These are phyloP conservation scores for Zancudomyces culisetae DNA, from an alignment of 371 early-diverging fungal genomes.

Conservation along the genomic window DNA sequence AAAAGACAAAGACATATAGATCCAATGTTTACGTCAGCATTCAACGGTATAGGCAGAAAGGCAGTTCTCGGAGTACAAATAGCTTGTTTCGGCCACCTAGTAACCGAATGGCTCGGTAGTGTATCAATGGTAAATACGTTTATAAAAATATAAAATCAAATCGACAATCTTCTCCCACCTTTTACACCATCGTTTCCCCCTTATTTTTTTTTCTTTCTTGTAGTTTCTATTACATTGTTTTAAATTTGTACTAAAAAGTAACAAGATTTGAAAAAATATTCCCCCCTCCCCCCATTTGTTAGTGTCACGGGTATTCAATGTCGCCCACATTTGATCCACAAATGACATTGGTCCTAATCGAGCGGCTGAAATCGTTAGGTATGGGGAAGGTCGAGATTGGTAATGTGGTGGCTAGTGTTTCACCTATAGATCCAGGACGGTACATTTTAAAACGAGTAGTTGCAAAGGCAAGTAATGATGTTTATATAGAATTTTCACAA, in stretches of 20 bases:
- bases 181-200: too few relatives aligned
- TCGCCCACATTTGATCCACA: constrained; percentile 33
- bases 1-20: too few relatives aligned
- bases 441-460: constrained; percentile 33
- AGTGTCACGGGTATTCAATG: constrained; percentile 34
- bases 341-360: constrained; percentile 31
- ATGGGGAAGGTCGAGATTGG: constrained; percentile 22
- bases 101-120: constrained; percentile 18
- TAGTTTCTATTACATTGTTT: too few relatives aligned
- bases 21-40: background rate
- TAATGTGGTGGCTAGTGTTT: constrained; percentile 33
- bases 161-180: too few relatives aligned
- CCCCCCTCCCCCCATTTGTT: too few relatives aligned
- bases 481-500: too few relatives aligned
- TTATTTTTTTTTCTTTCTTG: too few relatives aligned
- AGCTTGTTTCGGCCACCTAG: constrained; percentile 15
- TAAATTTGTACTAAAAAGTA: too few relatives aligned
- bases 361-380: constrained; percentile 21
- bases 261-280: too few relatives aligned
- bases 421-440: constrained; percentile 25
- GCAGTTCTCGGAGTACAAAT: constrained; percentile 7
- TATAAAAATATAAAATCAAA: too few relatives aligned
- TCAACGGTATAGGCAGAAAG: background rate
- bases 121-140: constrained; percentile 17
- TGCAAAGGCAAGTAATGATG: constrained; percentile 13